Evolutionary conservation across 1,139 yeast genomes (phyloP).

Genomic region (Geotrichum carabidarum): DNA sequence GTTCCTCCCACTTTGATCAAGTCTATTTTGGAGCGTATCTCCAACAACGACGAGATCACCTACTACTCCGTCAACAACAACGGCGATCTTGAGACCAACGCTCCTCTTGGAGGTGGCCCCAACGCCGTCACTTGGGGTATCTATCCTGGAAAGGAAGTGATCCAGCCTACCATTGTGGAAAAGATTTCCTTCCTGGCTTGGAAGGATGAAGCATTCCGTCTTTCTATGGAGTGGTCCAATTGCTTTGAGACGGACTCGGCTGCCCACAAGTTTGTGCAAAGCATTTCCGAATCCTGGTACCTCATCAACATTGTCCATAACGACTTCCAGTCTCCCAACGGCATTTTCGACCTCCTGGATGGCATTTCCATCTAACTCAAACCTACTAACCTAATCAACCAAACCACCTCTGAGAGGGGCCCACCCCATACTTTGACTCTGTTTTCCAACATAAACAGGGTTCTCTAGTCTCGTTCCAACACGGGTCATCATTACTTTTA

Average conservation of each 20-base stretch:
- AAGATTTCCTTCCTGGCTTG: conserved; percentile 84
- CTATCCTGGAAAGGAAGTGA: conserved; percentile 85
- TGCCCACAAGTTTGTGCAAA: conserved; percentile 43
- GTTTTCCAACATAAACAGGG: conserved; percentile 19
- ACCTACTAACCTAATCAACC: background rate
- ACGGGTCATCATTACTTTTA: conserved; percentile 6
- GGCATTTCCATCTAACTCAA: conserved; percentile 17
- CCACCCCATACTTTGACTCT: conserved; percentile 9
- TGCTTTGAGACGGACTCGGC: conserved; percentile 39
- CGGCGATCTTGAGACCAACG: conserved; percentile 60
- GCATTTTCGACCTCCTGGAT: conserved; percentile 36
- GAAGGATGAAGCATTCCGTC: conserved; percentile 91
- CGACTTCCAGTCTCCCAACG: conserved; percentile 47
- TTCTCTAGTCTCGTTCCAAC: conserved; percentile 4
- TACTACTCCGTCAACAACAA: conserved; percentile 68
- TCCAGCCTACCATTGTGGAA: conserved; percentile 92
- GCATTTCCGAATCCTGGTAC: conserved; percentile 56
- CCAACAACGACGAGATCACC: conserved; percentile 52
- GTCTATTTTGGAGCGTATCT: conserved; percentile 43
- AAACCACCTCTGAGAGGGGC: background rate
- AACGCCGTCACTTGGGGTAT: conserved; percentile 98
- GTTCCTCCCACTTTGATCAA: conserved; percentile 55
- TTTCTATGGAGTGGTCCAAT: conserved; percentile 73
- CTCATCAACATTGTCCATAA: conserved; percentile 89
- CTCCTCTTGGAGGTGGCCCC: conserved; percentile 65